phyloP scores from a whole-genome alignment of 108 stramenopile genomes.

The Fragilariopsis cylindrus region DNA sequence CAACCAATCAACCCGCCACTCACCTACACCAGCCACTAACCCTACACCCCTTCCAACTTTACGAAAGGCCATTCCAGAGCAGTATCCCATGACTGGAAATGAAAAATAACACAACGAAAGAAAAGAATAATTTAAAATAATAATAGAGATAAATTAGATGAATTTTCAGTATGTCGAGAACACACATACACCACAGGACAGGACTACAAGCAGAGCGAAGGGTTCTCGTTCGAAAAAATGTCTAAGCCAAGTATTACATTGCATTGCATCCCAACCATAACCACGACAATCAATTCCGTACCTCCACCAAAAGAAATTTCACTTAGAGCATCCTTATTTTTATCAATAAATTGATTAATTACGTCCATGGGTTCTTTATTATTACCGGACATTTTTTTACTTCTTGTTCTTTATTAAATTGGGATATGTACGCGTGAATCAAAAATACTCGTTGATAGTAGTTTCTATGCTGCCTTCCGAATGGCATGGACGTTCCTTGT shows the following conservation, averaged over 20 bases:
- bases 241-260: neutral
- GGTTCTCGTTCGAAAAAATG: neutral
- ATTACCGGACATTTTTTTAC: too few species aligned
- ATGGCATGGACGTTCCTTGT: too few species aligned
- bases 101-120: neutral
- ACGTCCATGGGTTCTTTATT: conserved; percentile 15
- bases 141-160: too few species aligned
- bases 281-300: neutral
- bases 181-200: neutral
- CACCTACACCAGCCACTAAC: conserved; percentile 62
- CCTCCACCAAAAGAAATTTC: conserved; percentile 18
- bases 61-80: conserved; percentile 82
- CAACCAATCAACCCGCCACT: neutral
- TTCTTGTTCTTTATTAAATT: too few species aligned
- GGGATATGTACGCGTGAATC: too few species aligned
- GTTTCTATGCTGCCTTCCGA: too few species aligned
- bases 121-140: neutral
- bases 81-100: conserved; percentile 76
- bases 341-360: conserved; percentile 10
- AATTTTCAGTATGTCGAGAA: too few species aligned
- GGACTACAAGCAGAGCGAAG: neutral
- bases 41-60: conserved; percentile 80
- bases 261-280: neutral
- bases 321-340: conserved; percentile 12
- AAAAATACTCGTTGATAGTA: too few species aligned